Base-by-base conservation (phyloP, 2,329 filamentous ascomycete species). In the Colletotrichum coccodes region DNA sequence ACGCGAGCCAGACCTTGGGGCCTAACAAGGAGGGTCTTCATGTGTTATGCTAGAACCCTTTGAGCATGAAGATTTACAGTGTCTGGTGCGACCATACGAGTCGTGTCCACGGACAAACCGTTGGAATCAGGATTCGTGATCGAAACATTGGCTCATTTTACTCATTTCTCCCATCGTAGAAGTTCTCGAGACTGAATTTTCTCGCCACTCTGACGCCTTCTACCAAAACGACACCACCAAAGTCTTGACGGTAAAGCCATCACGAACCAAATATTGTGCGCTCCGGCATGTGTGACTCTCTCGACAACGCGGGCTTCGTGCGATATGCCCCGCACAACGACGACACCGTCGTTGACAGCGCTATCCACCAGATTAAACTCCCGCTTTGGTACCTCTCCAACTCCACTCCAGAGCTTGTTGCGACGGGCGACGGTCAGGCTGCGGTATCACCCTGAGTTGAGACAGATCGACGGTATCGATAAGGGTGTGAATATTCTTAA, bases 211-310 rank as follows among this genome's bases (percentile, higher is more conserved):
- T 80, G 91, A 92, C 72, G 80, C 83, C 49, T 90, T 87, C 49
- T 92, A 92, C 81, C 83, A 87, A 62, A 84, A 90, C 53, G 90
- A 90, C 12, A 84, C 82, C n/a, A 53, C 30, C 74, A 73, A 79
- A n/a, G 85, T 87, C 71, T 84, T 87, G 76, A 83, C 26, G 72
- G 76, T 0, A 89, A 89, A 11, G 73, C 82, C 38, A 90, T 92
- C 70, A 90, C 90, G 6, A 81, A 83, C 0, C 86, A 89, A 1
- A 84, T 85, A 82, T 92, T 53, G 82, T 92, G 72, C 87, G 89
- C 72, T 88, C 84, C 47, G 90, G 92, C 77, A 92, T 90, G 0
- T 91, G 89, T 78, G 90, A 92, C 78, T 90, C 88, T 76, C 84
- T 88, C 64, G 89, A 91, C 66, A 86, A 89, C 0, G 84, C 83